These are phyloP conservation scores for Xylariaceae sp. DNA, from an alignment of 2,329 filamentous ascomycete genomes.

Conservation along the genomic window DNA sequence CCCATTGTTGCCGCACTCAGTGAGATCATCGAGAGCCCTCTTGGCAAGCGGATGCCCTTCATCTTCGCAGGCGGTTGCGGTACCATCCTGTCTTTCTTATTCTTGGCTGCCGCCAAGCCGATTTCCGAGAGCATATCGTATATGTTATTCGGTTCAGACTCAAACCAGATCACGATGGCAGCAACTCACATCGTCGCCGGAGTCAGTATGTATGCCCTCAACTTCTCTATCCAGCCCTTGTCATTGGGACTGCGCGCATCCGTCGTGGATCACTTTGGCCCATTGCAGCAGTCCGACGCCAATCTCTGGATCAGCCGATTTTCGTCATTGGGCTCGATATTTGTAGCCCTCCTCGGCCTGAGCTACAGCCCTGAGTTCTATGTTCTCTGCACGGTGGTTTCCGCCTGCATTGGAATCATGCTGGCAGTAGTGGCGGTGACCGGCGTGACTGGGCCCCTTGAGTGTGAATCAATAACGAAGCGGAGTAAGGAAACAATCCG, in stretches of 20 bases:
- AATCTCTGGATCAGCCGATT: slow-evolving; percentile 3
- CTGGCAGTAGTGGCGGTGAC: slow-evolving; percentile 3
- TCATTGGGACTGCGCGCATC: slow-evolving; percentile 2
- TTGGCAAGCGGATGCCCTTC: slow-evolving; percentile 2
- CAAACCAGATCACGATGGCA: not conserved
- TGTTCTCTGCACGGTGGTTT: not conserved
- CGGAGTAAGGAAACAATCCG: not conserved
- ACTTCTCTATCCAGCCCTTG: slow-evolving; percentile 3
- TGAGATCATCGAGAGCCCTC: not conserved
- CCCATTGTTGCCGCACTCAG: slow-evolving; percentile 1
- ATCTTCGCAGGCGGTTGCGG: slow-evolving; percentile 1
- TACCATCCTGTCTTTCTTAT: slow-evolving; percentile 2
- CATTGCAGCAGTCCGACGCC: not conserved
- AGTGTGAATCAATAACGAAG: not conserved
- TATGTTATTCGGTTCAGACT: not conserved
- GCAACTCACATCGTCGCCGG: not conserved
- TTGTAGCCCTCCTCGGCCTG: slow-evolving; percentile 1
- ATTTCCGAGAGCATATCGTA: not conserved
- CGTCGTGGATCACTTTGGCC: slow-evolving; percentile 4
- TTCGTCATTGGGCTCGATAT: not conserved
- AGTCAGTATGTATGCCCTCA: slow-evolving; percentile 3
- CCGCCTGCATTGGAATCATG: not conserved
- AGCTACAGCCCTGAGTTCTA: slow-evolving; percentile 1
- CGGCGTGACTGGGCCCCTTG: not conserved
- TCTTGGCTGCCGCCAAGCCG: not conserved